Conservation (phyloP, 2,329 filamentous ascomycete genomes). For the Macrophomina pseudophaseolina region DNA sequence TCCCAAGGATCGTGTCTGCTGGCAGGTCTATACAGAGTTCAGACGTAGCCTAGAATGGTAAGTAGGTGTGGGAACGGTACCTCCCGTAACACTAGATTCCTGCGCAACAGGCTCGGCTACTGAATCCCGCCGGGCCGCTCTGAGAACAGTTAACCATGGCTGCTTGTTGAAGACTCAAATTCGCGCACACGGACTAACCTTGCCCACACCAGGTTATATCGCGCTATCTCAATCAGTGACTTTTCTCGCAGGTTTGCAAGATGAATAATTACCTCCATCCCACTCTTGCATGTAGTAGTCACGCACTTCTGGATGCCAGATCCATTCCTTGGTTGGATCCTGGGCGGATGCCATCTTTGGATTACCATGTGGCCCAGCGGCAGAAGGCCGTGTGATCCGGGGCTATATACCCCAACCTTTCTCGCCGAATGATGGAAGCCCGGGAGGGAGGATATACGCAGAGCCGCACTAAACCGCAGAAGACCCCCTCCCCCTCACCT, state of each 20-base stretch:
- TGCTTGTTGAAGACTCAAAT: too few relatives aligned
- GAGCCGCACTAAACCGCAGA: constrained; percentile 13
- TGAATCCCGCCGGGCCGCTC: too few relatives aligned
- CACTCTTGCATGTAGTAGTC: not conserved
- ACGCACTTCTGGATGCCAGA: not conserved
- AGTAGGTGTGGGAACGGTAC: too few relatives aligned
- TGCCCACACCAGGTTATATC: not conserved
- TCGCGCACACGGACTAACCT: not conserved
- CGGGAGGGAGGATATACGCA: not conserved
- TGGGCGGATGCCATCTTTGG: not conserved
- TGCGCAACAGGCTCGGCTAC: too few relatives aligned
- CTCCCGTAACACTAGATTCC: too few relatives aligned
- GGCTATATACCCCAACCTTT: constrained; percentile 2
- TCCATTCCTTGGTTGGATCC: not conserved
- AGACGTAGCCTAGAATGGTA: not conserved
- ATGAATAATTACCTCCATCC: not conserved
- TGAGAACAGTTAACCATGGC: too few relatives aligned
- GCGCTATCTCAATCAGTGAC: not conserved
- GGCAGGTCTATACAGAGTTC: too few relatives aligned
- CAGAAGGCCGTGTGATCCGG: not conserved
- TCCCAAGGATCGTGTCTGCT: not conserved
- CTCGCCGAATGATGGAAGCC: not conserved
- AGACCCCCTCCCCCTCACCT: not conserved
- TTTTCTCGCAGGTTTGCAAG: not conserved
- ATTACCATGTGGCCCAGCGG: too few relatives aligned